Evolutionary conservation across 805 yeast species (phyloP).

Genomic region (Blastobotrys mokoenaii): DNA sequence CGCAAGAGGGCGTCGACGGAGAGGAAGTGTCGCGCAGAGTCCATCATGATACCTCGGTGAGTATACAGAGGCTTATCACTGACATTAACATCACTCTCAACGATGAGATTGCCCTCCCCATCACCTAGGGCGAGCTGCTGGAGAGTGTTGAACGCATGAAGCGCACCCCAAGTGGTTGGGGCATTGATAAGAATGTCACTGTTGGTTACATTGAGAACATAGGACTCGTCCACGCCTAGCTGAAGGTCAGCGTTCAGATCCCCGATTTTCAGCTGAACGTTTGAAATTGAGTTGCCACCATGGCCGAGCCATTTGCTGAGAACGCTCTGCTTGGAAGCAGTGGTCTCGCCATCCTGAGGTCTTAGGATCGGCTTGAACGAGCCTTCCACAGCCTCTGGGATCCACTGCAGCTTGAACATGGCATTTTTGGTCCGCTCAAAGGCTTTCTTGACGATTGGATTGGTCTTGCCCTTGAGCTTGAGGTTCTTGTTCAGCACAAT

Average conservation of each 20-base stretch:
- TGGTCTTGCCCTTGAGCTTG: slow-evolving; percentile 5
- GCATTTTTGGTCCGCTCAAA: slow-evolving; percentile 21
- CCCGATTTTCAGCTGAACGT: slow-evolving; percentile 14
- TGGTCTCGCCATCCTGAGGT: slow-evolving; percentile 8
- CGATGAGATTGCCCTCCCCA: slow-evolving; percentile 18
- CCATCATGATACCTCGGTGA: slow-evolving; percentile 33
- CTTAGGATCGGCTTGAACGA: slow-evolving; percentile 11
- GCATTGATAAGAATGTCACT: slow-evolving; percentile 24
- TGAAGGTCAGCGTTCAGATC: slow-evolving; percentile 28
- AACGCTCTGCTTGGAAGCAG: background rate
- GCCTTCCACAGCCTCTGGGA: slow-evolving; percentile 26
- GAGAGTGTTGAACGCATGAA: slow-evolving; percentile 34
- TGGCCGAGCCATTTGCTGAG: background rate
- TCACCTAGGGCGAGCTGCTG: slow-evolving; percentile 28
- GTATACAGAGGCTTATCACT: slow-evolving; percentile 28
- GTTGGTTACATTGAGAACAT: slow-evolving; percentile 21
- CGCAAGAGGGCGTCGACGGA: slow-evolving; percentile 21
- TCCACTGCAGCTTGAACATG: slow-evolving; percentile 26
- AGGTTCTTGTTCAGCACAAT: slow-evolving; percentile 5
- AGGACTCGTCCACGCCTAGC: slow-evolving; percentile 34
- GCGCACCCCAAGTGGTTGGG: slow-evolving; percentile 35
- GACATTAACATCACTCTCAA: slow-evolving; percentile 27
- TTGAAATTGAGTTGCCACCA: background rate
- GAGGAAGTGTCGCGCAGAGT: slow-evolving; percentile 31
- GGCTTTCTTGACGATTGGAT: slow-evolving; percentile 20